A percentile compares a stretch with the other conserved stretches of the same genome.
phyloP scores from a whole-genome alignment of 164 flowering plant species.

The Cinnamomum micranthum region DNA sequence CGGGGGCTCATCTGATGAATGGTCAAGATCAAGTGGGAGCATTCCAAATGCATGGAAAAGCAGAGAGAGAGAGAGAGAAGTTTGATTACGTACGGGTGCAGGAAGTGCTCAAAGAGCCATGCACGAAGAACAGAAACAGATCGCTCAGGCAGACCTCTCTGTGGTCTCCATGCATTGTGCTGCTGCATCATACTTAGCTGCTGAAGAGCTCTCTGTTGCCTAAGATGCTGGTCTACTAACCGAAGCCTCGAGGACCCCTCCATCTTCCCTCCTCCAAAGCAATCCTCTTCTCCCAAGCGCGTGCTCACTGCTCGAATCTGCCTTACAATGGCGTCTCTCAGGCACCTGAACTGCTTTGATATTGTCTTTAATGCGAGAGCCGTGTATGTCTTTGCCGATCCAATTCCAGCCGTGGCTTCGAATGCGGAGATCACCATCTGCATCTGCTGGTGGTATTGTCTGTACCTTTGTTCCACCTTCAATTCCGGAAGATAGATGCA shows the following conservation, averaged over 20 bases:
- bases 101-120: constrained; percentile 98
- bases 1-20: neutral
- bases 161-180: constrained; percentile 99
- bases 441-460: constrained; percentile 96
- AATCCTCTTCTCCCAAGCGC: constrained; percentile 76
- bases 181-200: constrained; percentile 89
- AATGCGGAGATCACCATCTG: constrained; percentile 73
- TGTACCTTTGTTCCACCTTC: constrained; percentile 94
- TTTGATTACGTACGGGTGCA: constrained; percentile 74
- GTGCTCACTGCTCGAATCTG: constrained; percentile 62
- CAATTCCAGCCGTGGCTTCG: constrained; percentile 81
- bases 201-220: constrained; percentile 88
- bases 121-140: constrained; percentile 97
- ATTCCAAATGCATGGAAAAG: no score
- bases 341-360: constrained; percentile 85
- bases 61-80: neutral
- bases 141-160: constrained; percentile 91
- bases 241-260: constrained; percentile 58
- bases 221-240: constrained; percentile 74
- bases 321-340: constrained; percentile 72
- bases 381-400: constrained; percentile 87
- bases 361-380: constrained; percentile 86
- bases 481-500: neutral
- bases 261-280: constrained; percentile 26
- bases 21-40: neutral